phyloP scores from a whole-genome alignment of 1,284 basidiomycete species.

The Microbotryum intermedium region DNA sequence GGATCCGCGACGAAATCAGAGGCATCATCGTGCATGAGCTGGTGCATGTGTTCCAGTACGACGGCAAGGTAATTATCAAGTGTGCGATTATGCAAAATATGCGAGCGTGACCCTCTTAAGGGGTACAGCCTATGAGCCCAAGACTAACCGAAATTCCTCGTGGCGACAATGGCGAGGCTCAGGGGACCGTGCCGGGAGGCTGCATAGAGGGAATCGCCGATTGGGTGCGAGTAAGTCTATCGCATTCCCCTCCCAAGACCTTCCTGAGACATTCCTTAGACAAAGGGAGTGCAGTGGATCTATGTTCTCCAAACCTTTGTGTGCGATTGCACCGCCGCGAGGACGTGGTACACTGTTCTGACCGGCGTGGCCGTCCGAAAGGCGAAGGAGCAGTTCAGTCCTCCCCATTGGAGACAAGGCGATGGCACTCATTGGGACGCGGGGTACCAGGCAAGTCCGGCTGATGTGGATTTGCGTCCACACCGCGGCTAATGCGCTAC shows the following conservation, averaged over 20 bases:
- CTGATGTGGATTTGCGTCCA: neutral
- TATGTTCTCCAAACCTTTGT: too few relatives aligned
- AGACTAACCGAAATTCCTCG: too few relatives aligned
- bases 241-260: too few relatives aligned
- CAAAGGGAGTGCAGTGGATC: too few relatives aligned
- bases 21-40: constrained; percentile 29
- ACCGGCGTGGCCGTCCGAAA: too few relatives aligned
- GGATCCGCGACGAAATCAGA: constrained; percentile 6
- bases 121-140: too few relatives aligned
- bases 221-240: constrained; percentile 25
- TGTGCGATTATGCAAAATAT: neutral
- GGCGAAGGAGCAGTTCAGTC: neutral
- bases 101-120: too few relatives aligned
- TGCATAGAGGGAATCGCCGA: constrained; percentile 32
- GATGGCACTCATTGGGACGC: constrained; percentile 15
- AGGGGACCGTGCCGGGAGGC: constrained; percentile 18
- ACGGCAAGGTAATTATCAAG: neutral
- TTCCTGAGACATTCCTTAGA: too few relatives aligned
- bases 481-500: neutral
- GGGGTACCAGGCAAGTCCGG: constrained; percentile 19
- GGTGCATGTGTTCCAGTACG: constrained; percentile 27
- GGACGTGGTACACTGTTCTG: too few relatives aligned
- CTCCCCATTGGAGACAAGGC: constrained; percentile 27
- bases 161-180: neutral
- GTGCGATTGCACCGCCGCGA: too few relatives aligned